Evolutionary conservation across 805 yeast genomes (phyloP).

Genomic region (Lachancea fermentati): DNA sequence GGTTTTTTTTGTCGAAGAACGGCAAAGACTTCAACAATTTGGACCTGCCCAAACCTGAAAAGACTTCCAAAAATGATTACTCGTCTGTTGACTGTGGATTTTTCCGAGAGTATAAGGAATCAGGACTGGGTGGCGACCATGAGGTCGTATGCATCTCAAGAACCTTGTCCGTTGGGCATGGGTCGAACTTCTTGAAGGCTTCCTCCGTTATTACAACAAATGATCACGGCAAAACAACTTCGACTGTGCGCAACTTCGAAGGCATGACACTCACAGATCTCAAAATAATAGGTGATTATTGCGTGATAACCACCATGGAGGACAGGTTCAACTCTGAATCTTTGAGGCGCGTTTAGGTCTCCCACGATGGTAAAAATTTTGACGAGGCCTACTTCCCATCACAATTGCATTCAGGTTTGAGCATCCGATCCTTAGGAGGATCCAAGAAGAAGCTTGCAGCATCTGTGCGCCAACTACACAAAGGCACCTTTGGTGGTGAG

Average conservation of each 20-base stretch:
- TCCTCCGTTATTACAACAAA: conserved; percentile 25
- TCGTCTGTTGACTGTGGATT: conserved; percentile 12
- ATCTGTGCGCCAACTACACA: conserved; percentile 11
- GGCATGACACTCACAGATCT: conserved; percentile 21
- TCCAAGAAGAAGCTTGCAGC: conserved; percentile 24
- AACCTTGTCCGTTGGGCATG: neutral
- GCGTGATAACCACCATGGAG: conserved; percentile 23
- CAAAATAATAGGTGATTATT: conserved; percentile 18
- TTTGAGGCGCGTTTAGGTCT: conserved; percentile 35
- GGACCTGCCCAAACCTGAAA: neutral
- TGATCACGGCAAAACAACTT: conserved; percentile 48
- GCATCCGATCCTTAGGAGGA: conserved; percentile 25
- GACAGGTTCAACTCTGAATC: conserved; percentile 29
- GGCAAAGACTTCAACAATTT: conserved; percentile 4
- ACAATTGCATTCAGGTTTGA: conserved; percentile 35
- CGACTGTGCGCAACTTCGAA: conserved; percentile 29
- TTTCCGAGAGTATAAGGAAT: conserved; percentile 12
- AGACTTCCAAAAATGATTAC: neutral
- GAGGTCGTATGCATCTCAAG: neutral
- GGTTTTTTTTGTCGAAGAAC: conserved; percentile 1
- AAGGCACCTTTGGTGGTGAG: conserved; percentile 12
- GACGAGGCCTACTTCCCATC: conserved; percentile 36
- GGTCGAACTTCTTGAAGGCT: neutral
- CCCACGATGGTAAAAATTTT: conserved; percentile 47
- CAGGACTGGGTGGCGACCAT: conserved; percentile 13